A percentile compares a stretch with the other conserved stretches of the same genome.
These are phyloP conservation scores for Nothophoma quercina DNA, from an alignment of 2,329 filamentous ascomycete species.

Conservation along the genomic window DNA sequence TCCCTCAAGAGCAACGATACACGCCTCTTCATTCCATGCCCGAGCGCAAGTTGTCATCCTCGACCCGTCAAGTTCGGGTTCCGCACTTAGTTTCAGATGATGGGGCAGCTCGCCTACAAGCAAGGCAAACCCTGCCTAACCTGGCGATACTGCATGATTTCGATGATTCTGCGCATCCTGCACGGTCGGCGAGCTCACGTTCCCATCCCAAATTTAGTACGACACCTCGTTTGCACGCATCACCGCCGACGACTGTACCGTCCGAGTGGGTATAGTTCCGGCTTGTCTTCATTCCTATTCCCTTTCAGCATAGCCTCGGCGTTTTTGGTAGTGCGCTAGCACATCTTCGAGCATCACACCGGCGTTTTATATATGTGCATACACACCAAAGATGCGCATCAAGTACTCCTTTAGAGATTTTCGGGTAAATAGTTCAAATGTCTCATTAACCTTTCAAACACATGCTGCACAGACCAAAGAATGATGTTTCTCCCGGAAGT, in stretches of 20 bases:
- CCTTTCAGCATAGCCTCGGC: not conserved
- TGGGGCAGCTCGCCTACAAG: not conserved
- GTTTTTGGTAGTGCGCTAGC: not conserved
- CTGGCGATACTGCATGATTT: not conserved
- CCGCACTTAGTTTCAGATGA: no score
- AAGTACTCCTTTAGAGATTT: no score
- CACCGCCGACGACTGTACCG: not conserved
- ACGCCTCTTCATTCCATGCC: not conserved
- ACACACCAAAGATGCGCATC: no score
- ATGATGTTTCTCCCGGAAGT: not conserved
- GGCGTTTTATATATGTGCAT: no score
- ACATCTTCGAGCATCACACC: not conserved
- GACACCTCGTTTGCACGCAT: conserved; percentile 10
- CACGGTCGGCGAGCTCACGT: conserved; percentile 6
- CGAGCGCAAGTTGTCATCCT: not conserved
- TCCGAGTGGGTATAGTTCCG: not conserved
- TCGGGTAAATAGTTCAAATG: not conserved
- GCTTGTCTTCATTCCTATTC: not conserved
- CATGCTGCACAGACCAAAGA: not conserved
- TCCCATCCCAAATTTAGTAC: conserved; percentile 18
- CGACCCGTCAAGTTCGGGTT: no score
- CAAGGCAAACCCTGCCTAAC: conserved; percentile 3
- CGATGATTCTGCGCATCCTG: conserved; percentile 10
- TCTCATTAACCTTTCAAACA: not conserved
- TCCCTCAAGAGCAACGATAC: not conserved